Evolutionary conservation across 2,329 filamentous ascomycete species (phyloP).

Genomic region (Exophiala viscosa): DNA sequence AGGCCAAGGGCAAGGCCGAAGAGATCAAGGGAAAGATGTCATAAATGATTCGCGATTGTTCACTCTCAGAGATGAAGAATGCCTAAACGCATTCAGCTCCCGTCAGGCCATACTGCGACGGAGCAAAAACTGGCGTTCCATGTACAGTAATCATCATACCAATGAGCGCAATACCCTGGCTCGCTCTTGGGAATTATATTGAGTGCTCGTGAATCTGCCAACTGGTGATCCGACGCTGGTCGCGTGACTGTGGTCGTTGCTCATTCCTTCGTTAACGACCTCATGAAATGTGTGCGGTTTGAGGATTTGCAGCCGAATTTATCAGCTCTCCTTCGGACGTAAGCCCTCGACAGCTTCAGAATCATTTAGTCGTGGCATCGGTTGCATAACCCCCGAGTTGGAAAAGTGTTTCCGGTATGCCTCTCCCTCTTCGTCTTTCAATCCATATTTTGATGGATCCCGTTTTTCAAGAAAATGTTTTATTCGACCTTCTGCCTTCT

Average conservation of each 20-base stretch:
- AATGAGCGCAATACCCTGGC: too few relatives aligned
- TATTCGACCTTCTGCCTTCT: slow-evolving; percentile 62
- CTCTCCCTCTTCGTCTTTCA: slow-evolving; percentile 43
- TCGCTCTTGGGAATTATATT: too few relatives aligned
- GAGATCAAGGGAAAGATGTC: slow-evolving; percentile 32
- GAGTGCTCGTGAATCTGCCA: too few relatives aligned
- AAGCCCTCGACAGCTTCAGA: not conserved
- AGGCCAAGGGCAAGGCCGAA: slow-evolving; percentile 35
- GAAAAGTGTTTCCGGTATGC: slow-evolving; percentile 35
- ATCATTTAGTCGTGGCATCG: slow-evolving; percentile 8
- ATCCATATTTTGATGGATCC: slow-evolving; percentile 53
- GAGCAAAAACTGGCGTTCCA: slow-evolving; percentile 12
- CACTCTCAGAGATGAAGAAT: not conserved
- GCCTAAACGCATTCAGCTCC: not conserved
- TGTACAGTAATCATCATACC: slow-evolving; percentile 19
- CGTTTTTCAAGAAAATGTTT: slow-evolving; percentile 72
- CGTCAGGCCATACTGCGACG: not conserved
- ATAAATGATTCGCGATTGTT: slow-evolving; percentile 1
- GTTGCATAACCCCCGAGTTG: slow-evolving; percentile 3
- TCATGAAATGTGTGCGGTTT: too few relatives aligned
- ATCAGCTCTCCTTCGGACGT: not conserved
- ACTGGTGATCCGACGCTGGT: too few relatives aligned
- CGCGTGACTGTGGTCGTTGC: too few relatives aligned
- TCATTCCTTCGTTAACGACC: too few relatives aligned
- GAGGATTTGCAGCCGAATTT: too few relatives aligned